Evolutionary conservation across 2,329 filamentous ascomycete genomes (phyloP).

Genomic region (Aspergillus proliferans): DNA sequence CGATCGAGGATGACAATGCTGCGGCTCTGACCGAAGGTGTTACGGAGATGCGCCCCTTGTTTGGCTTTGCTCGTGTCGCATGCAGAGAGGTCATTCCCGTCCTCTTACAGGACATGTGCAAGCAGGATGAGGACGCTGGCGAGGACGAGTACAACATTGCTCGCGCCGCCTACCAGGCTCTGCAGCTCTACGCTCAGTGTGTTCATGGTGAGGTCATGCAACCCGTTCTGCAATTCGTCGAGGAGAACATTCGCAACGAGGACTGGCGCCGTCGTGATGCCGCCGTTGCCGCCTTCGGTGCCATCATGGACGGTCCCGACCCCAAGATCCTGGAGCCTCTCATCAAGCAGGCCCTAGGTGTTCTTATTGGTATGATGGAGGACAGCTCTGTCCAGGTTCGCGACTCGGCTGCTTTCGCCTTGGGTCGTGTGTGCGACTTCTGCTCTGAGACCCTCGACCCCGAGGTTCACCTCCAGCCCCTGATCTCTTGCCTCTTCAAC

Average conservation of each 20-base stretch:
- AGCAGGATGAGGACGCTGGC: constrained; percentile 93
- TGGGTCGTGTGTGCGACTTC: constrained; percentile 91
- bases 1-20: constrained; percentile 94
- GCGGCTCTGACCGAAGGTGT: constrained; percentile 68
- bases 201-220: constrained; percentile 78
- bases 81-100: constrained; percentile 92
- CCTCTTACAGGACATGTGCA: constrained; percentile 78
- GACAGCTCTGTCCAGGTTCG: constrained; percentile 84
- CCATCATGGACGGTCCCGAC: constrained; percentile 97
- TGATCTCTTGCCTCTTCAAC: constrained; percentile 84
- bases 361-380: constrained; percentile 88
- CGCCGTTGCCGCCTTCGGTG: constrained; percentile 92
- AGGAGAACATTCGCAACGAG: constrained; percentile 78
- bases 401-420: constrained; percentile 91
- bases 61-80: constrained; percentile 91
- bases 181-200: constrained; percentile 91
- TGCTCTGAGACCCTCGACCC: constrained; percentile 90
- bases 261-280: constrained; percentile 96
- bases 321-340: constrained; percentile 87
- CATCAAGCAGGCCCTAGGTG: constrained; percentile 88
- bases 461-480: constrained; percentile 68
- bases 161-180: constrained; percentile 89
- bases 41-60: constrained; percentile 82
- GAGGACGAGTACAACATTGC: constrained; percentile 98
- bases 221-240: constrained; percentile 84